Evolutionary conservation across 176 grass and related monocot genomes (phyloP), one percentile per base, ranked within the genome.

Genomic region (Oryza brachyantha): DNA sequence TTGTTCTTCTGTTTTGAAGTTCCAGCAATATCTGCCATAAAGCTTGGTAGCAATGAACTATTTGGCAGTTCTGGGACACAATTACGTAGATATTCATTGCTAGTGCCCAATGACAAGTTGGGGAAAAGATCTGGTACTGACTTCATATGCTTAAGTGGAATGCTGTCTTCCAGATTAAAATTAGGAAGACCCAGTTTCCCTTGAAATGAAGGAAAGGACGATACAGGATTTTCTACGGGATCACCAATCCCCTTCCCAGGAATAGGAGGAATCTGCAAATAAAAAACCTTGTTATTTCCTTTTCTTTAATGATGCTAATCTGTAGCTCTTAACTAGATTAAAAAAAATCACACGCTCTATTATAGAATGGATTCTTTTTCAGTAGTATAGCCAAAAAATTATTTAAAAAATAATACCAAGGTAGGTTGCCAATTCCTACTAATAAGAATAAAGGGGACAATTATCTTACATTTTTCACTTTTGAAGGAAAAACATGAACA

Each of bases 101-200:
- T 84, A 72, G 83, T 42, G 39, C 90, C 84, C 79, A 92, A 63
- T 45, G 90, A 85, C 60, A 93, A 74, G 35, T 70, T 81, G 62
- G 88, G 85, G 77, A 91, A 93, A 32, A 94, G 70, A 93, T 99
- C 90, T 39, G 85, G 87, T 61, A 86, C 79, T 39, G 84, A 77
- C 50, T 81, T 93, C 77, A 78, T 76, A 87, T 85, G 85, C 22
- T 84, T 90, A 69, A 83, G 82, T 86, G 85, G 70, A 85, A 80
- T 85, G 84, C 75, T 88, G 72, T 89, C 90, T 73, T 99, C 89
- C 32, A 89, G 24, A 77, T 60, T 54, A 66, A 95, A 87, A 70
- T 84, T 94, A 17, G 96, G 90, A 91, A 95, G 85, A 42, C 92
- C 90, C 72, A 99, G 48, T 55, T 91, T 99, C 75, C 91, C 92